A percentile compares a stretch with the other conserved stretches of the same genome.
phyloP scores from a whole-genome alignment of 2,329 filamentous ascomycete species.

The Neonectria punicea region DNA sequence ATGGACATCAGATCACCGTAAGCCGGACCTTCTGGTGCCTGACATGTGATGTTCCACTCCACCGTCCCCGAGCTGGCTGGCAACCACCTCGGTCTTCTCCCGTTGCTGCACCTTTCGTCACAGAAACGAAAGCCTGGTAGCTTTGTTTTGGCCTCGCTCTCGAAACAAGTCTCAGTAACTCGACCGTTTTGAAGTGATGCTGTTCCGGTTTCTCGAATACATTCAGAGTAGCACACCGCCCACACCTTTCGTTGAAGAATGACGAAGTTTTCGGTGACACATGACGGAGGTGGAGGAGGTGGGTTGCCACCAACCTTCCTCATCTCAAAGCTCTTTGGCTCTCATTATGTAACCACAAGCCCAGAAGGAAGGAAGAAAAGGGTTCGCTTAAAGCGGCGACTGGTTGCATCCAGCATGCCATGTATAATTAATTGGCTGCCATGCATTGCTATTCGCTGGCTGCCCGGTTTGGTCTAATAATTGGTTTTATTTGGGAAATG shows the following conservation, averaged over 20 bases:
- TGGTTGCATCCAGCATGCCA: conserved; percentile 11
- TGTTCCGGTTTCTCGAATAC: neutral
- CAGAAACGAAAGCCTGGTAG: neutral
- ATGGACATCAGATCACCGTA: conserved; percentile 10
- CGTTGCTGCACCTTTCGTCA: neutral
- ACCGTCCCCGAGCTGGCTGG: neutral
- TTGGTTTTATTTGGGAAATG: conserved; percentile 12
- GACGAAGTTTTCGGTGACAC: neutral
- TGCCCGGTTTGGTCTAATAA: conserved; percentile 19
- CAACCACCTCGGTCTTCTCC: neutral
- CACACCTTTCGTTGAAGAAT: neutral
- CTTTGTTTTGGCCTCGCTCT: neutral
- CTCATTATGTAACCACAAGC: neutral
- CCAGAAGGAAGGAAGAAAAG: conserved; percentile 6
- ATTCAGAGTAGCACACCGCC: neutral
- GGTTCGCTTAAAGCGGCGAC: conserved; percentile 22
- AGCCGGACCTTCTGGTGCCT: conserved; percentile 15
- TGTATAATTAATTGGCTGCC: conserved; percentile 12
- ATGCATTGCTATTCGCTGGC: conserved; percentile 11
- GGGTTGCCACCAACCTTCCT: conserved; percentile 2
- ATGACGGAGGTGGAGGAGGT: neutral
- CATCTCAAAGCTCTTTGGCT: neutral
- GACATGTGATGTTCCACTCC: conserved; percentile 21
- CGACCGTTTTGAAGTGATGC: too few species aligned
- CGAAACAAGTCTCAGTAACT: neutral